Conservation (phyloP, 768 basidiomycete species). For the Candolleomyces eurysporus region DNA sequence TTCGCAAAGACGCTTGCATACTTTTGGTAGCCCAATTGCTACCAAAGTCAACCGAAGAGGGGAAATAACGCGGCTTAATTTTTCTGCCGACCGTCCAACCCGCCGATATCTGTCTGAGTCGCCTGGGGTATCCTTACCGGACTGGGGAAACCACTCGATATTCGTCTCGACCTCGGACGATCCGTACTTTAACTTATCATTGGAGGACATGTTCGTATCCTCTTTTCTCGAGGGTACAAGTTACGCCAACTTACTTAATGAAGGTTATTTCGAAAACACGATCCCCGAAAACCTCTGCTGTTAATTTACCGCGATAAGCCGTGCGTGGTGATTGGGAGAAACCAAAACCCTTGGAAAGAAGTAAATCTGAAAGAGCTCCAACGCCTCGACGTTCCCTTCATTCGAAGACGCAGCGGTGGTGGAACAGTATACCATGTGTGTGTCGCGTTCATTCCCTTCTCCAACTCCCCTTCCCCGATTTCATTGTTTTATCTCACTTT, state of each 20-base stretch:
- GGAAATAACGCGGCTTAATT: no score
- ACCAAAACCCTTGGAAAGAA: constrained; percentile 99
- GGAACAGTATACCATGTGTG: constrained; percentile 95
- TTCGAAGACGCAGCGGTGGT: constrained; percentile 87
- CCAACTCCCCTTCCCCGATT: not conserved
- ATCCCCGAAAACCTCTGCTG: constrained; percentile 65
- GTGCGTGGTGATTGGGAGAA: constrained; percentile 91
- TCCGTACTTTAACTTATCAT: constrained; percentile 86
- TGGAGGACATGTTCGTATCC: constrained; percentile 81
- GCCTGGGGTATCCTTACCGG: not conserved
- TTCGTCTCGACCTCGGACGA: constrained; percentile 76
- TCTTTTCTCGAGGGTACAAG: constrained; percentile 1
- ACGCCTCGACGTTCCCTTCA: constrained; percentile 60
- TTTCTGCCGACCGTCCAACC: not conserved
- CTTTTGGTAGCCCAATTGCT: no score
- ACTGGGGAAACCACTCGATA: constrained; percentile 45
- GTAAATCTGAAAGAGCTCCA: constrained; percentile 69
- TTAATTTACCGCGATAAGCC: constrained; percentile 86
- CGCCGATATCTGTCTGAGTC: not conserved
- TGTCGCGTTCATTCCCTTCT: constrained; percentile 9
- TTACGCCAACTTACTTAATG: not conserved
- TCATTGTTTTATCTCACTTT: not conserved
- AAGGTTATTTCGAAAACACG: constrained; percentile 70
- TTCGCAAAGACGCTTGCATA: no score
- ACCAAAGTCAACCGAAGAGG: no score